Evolutionary conservation across 257 asterid species (phyloP).

Genomic region (Mitragyna speciosa): DNA sequence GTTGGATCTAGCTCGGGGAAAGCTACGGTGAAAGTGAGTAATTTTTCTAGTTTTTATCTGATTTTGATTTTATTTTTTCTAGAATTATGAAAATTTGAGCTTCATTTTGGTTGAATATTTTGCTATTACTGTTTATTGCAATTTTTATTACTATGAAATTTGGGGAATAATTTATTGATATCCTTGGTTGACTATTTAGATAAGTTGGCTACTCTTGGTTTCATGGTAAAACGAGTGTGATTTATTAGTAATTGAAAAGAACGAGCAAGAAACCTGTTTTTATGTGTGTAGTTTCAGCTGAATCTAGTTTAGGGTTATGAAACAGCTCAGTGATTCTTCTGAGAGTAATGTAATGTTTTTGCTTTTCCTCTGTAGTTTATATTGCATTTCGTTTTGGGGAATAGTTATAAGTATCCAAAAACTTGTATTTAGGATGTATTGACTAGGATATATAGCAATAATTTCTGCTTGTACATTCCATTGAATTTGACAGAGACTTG

Average conservation of each 20-base stretch:
- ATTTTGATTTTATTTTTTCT: not conserved
- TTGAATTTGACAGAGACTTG: not conserved
- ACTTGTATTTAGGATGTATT: not conserved
- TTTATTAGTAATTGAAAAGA: too few species aligned
- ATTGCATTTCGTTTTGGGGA: not conserved
- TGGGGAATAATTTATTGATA: not conserved
- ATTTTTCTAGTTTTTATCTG: not conserved
- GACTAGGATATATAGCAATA: too few species aligned
- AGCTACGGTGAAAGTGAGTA: slow-evolving; percentile 21
- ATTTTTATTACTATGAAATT: not conserved
- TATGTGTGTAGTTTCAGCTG: not conserved
- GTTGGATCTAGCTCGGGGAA: slow-evolving; percentile 20
- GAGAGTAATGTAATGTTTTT: not conserved
- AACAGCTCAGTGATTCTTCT: not conserved
- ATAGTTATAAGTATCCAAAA: not conserved
- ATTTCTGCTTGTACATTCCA: not conserved
- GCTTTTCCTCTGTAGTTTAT: not conserved
- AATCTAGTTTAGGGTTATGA: not conserved
- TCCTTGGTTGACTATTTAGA: not conserved
- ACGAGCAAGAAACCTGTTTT: not conserved
- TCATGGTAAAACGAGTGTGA: not conserved
- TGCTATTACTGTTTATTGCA: not conserved
- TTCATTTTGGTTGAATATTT: not conserved
- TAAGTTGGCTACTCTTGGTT: not conserved
- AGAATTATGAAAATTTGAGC: not conserved